Evolutionary conservation across 108 stramenopile species (phyloP), one percentile per base, ranked within the genome.

Genomic region (Stephanodiscus triporus): DNA sequence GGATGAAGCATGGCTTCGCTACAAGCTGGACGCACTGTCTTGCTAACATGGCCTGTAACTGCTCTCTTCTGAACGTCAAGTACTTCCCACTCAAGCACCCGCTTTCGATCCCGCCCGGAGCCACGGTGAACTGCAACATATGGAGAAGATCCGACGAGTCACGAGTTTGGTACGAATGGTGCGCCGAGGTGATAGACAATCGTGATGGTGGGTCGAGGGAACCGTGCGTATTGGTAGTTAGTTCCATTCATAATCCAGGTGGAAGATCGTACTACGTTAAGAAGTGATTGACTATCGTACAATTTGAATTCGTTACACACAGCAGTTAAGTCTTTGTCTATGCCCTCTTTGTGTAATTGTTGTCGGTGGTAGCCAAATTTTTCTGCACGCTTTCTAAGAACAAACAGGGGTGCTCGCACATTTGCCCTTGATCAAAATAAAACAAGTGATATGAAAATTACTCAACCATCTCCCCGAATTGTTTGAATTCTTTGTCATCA

Each of bases 161-260:
- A 36, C 75, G 89, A 63, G 96, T 98, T 19, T 99, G 99, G 99
- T 99, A 98, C 73, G 99, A 99, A 88, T 99, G 99, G 99, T 87
- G 90, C 83, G 84, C 85, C 65, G 78, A 84, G 51, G 77, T 92
- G 11, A 84, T 89, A 49, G 85, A 87, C 27, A 60, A 66, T 50
- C 64, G 56, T 42, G 77, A 56, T 69, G 70, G 61, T 14, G 43
- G 26, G 14, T 16, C 43, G 16, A 45, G 13, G 43, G 66, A 87
- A 24, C 76, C 53, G 80, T 51, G 78, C 61, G 58, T 88, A 7
- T 55, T 86, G 10, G 71, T 57, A 8, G 59, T 67, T 34, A 85
- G 85, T 23, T 71, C 83, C 4, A 72, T 96, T 36, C 95, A 98
- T 84, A 98, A 98, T 65, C 90, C 94, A 9, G 88, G 92, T 50